Evolutionary conservation across 495 filamentous ascomycete genomes (phyloP).

Genomic region (Xylaria palmicola): DNA sequence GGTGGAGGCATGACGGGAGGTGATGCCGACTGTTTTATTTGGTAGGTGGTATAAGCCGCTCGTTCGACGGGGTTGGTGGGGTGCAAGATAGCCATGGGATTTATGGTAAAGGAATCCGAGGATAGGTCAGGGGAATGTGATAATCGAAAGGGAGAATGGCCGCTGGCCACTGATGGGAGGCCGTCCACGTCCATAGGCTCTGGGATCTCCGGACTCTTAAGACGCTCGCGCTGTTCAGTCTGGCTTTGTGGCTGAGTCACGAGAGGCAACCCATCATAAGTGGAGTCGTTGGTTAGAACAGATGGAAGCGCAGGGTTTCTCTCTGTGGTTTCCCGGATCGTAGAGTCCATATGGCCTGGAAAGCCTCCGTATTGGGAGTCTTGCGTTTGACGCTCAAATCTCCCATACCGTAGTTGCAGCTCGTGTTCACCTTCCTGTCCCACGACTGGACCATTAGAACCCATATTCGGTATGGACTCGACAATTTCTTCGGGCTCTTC

Average conservation of each 20-base stretch:
- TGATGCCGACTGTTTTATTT: conserved; percentile 40
- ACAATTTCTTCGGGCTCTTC: conserved; percentile 29
- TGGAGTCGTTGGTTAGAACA: conserved; percentile 26
- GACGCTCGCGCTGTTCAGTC: conserved; percentile 26
- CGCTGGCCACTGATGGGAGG: conserved; percentile 19
- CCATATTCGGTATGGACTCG: conserved; percentile 13
- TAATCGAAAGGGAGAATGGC: conserved; percentile 19
- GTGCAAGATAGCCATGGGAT: conserved; percentile 47
- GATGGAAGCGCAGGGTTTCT: conserved; percentile 29
- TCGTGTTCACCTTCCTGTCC: conserved; percentile 18
- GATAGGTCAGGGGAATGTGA: conserved; percentile 32
- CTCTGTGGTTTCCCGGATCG: conserved; percentile 28
- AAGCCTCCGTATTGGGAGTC: conserved; percentile 29
- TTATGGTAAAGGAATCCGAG: conserved; percentile 28
- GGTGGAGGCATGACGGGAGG: conserved; percentile 21
- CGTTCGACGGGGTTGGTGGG: conserved; percentile 43
- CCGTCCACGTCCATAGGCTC: conserved; percentile 31
- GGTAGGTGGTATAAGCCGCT: conserved; percentile 41
- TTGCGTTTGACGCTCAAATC: conserved; percentile 16
- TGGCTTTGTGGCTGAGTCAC: conserved; percentile 32
- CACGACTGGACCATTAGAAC: background rate
- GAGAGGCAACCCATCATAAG: conserved; percentile 30
- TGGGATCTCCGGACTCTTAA: conserved; percentile 36
- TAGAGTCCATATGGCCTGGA: conserved; percentile 24
- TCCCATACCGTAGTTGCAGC: conserved; percentile 15